Percentiles rank a stretch among this genome's conserved stretches.
These are phyloP conservation scores for Plectosphaerella cucumerina DNA, from an alignment of 2,329 filamentous ascomycete genomes.

Conservation along the genomic window DNA sequence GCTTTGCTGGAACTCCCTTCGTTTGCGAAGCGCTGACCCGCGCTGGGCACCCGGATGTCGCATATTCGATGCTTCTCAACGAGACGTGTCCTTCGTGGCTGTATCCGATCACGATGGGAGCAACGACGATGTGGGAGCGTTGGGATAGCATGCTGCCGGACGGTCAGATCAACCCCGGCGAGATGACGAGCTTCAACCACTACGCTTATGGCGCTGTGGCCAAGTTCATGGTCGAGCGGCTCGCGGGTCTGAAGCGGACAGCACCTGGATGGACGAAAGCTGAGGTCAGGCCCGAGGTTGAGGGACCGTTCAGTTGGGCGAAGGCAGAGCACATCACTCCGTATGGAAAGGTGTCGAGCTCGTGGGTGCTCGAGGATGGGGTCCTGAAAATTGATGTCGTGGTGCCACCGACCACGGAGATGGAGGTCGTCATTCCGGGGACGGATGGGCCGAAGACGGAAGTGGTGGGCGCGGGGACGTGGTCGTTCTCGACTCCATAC, in stretches of 20 bases:
- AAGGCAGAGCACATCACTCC: not conserved
- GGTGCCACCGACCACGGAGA: slow-evolving; percentile 7
- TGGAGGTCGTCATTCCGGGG: slow-evolving; percentile 8
- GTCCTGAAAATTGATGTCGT: slow-evolving; percentile 3
- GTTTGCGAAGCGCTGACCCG: slow-evolving; percentile 11
- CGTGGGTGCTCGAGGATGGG: slow-evolving; percentile 3
- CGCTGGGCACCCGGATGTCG: slow-evolving; percentile 11
- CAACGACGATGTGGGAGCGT: slow-evolving; percentile 37
- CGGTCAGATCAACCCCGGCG: slow-evolving; percentile 30
- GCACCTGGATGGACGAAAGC: slow-evolving; percentile 18
- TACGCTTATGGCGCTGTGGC: slow-evolving; percentile 35
- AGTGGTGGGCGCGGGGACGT: slow-evolving; percentile 3
- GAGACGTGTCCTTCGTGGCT: slow-evolving; percentile 30
- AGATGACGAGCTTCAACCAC: slow-evolving; percentile 38
- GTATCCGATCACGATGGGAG: slow-evolving; percentile 33
- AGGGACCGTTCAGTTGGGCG: slow-evolving; percentile 2
- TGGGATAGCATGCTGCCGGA: slow-evolving; percentile 34
- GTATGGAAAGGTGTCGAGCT: not conserved
- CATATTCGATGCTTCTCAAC: slow-evolving; percentile 31
- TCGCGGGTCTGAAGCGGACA: slow-evolving; percentile 17
- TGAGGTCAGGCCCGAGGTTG: slow-evolving; percentile 2
- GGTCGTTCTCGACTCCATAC: slow-evolving; percentile 1
- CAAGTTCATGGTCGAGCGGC: slow-evolving; percentile 27
- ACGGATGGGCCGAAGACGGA: not conserved
- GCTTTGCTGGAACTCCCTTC: slow-evolving; percentile 18